Base-by-base conservation (phyloP, 2,329 filamentous ascomycete genomes). In the Cladosporium halotolerans region DNA sequence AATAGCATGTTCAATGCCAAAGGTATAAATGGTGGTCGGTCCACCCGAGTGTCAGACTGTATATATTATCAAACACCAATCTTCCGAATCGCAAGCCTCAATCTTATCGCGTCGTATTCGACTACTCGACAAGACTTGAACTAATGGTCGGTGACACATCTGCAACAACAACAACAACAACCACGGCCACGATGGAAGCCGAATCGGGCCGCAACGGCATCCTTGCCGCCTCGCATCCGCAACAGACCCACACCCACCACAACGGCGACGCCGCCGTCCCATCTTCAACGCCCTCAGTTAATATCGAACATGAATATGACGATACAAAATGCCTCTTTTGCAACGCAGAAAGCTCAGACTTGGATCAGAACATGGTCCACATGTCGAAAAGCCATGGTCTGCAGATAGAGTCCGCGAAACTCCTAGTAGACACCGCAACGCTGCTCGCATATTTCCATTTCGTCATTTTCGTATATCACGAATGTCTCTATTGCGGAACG, bases 401-500 rank as follows among this genome's bases (percentile, higher is more conserved):
- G 3, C 61, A 67, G 9, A 65, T 81, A 0, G 55, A 67, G 1
- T 73, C 79, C 9, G 31, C 39, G 3, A 33, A 50, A 11, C 11
- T 50, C 6, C 11, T 43, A 16, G 47, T 50, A 10, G 76, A 80
- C 51, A 55, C 74, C 2, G 73, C 75, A 34, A 73, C 74, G 0
- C 62, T 81, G 2, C 64, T 80, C 34, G 58, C 66, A 39, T 79
- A 79, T 51, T 63, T 80, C 0, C 70, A 75, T 49, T 68, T 78
- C 8, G 63, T 81, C 16, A 73, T 81, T 11, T 73, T 67, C 16
- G 70, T 63, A 0, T 79, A 77, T 51, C 66, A 67, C 14, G 76
- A 80, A 61, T 82, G 79, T 54, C 67, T 81, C 36, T 71, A 69
- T 16, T 81, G 79, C 57, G 74, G 75, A 1, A 75, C 68, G 11